Percentiles rank a stretch among this genome's conserved stretches.
These are phyloP conservation scores for Penicillium sp. DNA, from an alignment of 2,329 filamentous ascomycete species.

Conservation along the genomic window DNA sequence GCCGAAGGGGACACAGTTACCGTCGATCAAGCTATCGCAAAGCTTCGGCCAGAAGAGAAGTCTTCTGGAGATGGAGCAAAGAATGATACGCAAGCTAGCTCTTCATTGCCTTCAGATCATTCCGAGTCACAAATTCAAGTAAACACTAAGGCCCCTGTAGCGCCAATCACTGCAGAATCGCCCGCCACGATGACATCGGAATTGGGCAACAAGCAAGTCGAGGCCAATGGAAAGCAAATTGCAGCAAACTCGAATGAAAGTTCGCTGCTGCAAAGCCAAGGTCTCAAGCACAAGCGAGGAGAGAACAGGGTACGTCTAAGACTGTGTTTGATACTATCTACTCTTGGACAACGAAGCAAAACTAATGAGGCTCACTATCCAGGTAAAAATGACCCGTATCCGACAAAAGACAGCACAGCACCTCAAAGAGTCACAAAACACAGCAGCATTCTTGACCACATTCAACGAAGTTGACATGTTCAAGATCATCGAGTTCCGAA, in stretches of 20 bases:
- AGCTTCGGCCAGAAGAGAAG: conserved; percentile 52
- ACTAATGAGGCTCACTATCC: background rate
- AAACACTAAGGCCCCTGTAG: background rate
- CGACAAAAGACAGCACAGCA: conserved; percentile 91
- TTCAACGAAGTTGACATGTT: conserved; percentile 99
- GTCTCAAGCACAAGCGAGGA: background rate
- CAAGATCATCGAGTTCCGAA: conserved; percentile 89
- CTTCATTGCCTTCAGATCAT: background rate
- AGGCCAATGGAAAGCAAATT: too few species aligned
- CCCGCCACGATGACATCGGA: background rate
- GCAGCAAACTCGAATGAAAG: background rate
- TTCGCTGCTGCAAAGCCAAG: background rate
- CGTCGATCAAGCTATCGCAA: conserved; percentile 85
- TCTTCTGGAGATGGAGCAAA: background rate
- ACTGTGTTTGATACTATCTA: background rate
- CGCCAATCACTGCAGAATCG: background rate
- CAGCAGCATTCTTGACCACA: conserved; percentile 88
- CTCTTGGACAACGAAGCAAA: background rate
- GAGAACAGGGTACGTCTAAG: background rate
- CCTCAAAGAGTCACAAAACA: conserved; percentile 96
- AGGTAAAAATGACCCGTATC: conserved; percentile 99
- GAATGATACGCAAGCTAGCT: background rate
- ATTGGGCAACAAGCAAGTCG: too few species aligned
- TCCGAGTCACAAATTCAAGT: background rate
- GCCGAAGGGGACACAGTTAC: conserved; percentile 90